Conservation (phyloP, 2,329 filamentous ascomycete species). For the Penicillium sp. region DNA sequence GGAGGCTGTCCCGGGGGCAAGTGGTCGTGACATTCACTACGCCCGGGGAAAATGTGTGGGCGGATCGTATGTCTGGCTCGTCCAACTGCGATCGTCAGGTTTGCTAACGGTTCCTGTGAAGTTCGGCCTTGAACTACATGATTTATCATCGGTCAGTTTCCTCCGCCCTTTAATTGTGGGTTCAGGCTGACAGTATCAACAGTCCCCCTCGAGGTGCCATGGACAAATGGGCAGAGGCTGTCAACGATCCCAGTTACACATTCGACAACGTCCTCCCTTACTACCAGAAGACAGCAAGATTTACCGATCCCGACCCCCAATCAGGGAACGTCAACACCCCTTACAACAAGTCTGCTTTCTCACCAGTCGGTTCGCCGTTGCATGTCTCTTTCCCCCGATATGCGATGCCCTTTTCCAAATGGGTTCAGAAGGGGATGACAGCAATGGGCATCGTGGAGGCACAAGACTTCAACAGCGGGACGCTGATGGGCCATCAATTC, state of each 20-base stretch:
- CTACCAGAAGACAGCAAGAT: slow-evolving; percentile 32
- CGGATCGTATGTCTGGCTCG: slow-evolving; percentile 29
- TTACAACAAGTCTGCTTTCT: slow-evolving; percentile 36
- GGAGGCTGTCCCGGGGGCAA: slow-evolving; percentile 54
- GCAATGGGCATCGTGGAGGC: slow-evolving; percentile 45
- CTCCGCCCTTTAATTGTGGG: not conserved
- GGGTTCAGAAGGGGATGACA: slow-evolving; percentile 42
- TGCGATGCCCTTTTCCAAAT: slow-evolving; percentile 44
- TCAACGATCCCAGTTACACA: slow-evolving; percentile 37
- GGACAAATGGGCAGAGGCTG: slow-evolving; percentile 37
- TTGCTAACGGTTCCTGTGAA: slow-evolving; percentile 4
- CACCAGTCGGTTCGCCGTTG: slow-evolving; percentile 39
- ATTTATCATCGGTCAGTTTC: slow-evolving; percentile 36
- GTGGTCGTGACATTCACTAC: slow-evolving; percentile 38
- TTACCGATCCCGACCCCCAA: slow-evolving; percentile 30
- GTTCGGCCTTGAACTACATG: slow-evolving; percentile 40
- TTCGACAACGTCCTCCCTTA: slow-evolving; percentile 37
- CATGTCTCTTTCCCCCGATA: slow-evolving; percentile 50
- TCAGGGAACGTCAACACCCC: slow-evolving; percentile 26
- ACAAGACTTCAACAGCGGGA: slow-evolving; percentile 50
- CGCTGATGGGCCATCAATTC: slow-evolving; percentile 46
- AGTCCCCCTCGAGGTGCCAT: slow-evolving; percentile 34
- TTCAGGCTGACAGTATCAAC: not conserved
- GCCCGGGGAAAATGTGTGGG: slow-evolving; percentile 34
- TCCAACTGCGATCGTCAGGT: too few species aligned